Percentiles rank a stretch among this genome's conserved stretches.
Evolutionary conservation across 306 rosid genomes (phyloP).

Genomic region (Clitoria ternatea): DNA sequence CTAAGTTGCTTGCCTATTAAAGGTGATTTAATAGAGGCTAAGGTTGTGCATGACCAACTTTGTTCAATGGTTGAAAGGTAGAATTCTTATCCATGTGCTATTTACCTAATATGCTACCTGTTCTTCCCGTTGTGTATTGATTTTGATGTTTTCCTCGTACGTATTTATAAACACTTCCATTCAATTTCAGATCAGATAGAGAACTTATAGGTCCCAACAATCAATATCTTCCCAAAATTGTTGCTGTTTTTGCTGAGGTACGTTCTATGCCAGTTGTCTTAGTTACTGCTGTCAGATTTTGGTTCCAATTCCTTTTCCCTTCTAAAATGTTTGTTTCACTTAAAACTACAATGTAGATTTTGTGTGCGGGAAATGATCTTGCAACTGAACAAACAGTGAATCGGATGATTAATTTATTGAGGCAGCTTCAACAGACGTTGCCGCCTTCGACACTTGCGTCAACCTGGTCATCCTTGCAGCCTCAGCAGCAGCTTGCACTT

Average conservation of each 20-base stretch:
- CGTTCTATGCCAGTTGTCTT: not conserved
- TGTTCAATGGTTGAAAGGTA: slow-evolving; percentile 79
- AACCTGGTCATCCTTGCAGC: slow-evolving; percentile 95
- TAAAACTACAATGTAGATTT: slow-evolving; percentile 43
- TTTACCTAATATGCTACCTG: not conserved
- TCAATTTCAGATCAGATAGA: slow-evolving; percentile 56
- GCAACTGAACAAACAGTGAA: slow-evolving; percentile 85
- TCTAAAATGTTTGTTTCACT: slow-evolving; percentile 1
- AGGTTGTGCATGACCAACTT: slow-evolving; percentile 65
- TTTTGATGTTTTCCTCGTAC: not conserved
- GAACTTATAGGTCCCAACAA: slow-evolving; percentile 67
- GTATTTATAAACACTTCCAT: not conserved
- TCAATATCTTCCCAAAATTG: slow-evolving; percentile 68
- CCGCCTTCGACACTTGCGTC: slow-evolving; percentile 96
- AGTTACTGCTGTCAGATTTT: not conserved
- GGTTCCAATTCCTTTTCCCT: not conserved
- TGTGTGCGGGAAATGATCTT: slow-evolving; percentile 81
- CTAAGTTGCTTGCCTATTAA: slow-evolving; percentile 63
- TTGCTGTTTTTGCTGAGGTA: slow-evolving; percentile 73
- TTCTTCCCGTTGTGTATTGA: not conserved
- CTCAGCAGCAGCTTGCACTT: slow-evolving; percentile 93
- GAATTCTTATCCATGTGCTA: slow-evolving; percentile 7
- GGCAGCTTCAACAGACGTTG: slow-evolving; percentile 89
- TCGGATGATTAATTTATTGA: slow-evolving; percentile 78
- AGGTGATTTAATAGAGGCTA: slow-evolving; percentile 72